Percentiles rank a stretch among this genome's conserved stretches.
Evolutionary conservation across 441 rosid species (phyloP).

Genomic region (Sinapis alba): DNA sequence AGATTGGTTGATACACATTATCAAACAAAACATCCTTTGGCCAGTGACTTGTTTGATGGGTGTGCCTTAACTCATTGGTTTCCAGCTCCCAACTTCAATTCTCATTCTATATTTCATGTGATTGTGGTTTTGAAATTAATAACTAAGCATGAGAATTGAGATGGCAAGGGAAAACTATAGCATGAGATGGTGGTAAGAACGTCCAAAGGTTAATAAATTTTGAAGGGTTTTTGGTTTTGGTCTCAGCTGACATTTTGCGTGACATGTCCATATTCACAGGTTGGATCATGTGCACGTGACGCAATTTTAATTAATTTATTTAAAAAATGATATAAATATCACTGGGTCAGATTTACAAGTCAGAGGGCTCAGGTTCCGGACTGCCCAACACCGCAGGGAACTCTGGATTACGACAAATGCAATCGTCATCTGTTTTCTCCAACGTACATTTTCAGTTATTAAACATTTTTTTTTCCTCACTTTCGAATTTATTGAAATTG

Average conservation of each 20-base stretch:
- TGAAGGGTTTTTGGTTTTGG: slow-evolving; percentile 22
- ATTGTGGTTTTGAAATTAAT: slow-evolving; percentile 20
- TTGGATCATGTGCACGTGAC: slow-evolving; percentile 49
- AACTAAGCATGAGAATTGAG: slow-evolving; percentile 17
- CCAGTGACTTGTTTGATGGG: slow-evolving; percentile 31
- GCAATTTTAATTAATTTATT: not conserved
- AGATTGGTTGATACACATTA: slow-evolving; percentile 38
- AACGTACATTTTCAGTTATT: slow-evolving; percentile 7
- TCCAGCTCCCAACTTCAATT: slow-evolving; percentile 17
- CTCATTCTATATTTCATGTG: slow-evolving; percentile 38
- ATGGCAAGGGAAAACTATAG: not conserved
- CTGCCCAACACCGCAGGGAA: slow-evolving; percentile 38
- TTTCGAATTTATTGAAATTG: not conserved
- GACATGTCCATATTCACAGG: slow-evolving; percentile 29
- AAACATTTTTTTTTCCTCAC: not conserved
- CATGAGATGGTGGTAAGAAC: slow-evolving; percentile 34
- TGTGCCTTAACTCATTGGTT: slow-evolving; percentile 35
- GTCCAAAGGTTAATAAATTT: slow-evolving; percentile 1
- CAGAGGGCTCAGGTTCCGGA: slow-evolving; percentile 37
- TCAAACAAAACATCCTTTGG: slow-evolving; percentile 38
- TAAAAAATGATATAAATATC: not conserved
- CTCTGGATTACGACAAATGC: slow-evolving; percentile 34
- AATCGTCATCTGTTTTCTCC: slow-evolving; percentile 21
- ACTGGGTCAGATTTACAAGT: slow-evolving; percentile 5
- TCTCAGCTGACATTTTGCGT: slow-evolving; percentile 43